Base-by-base conservation (phyloP, 2,329 filamentous ascomycete species). In the Ophiostoma pallidulum region DNA sequence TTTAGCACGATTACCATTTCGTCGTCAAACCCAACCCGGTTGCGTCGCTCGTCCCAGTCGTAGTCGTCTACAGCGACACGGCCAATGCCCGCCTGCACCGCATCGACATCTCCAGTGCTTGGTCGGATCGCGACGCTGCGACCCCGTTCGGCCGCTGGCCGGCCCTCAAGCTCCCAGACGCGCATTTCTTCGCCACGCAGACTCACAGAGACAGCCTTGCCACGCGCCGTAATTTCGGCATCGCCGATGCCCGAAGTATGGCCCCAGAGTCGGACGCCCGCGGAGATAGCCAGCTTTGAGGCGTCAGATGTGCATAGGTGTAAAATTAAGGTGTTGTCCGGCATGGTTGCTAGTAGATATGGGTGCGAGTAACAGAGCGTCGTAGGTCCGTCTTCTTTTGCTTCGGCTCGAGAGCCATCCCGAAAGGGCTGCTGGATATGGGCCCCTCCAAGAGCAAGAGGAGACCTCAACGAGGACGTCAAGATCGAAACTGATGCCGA, bases 151-250 rank as follows among this genome's bases (percentile, higher is more conserved):
- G 48, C 53, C 1, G 50, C 43, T 38, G 36, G 48, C 48, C 54
- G 37, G 7, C 84, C 84, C 64, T 95, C 89, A 1, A 96, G 73
- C 58, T 95, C 88, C 90, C 90, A 96, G 6, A 95, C 80, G 7
- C 89, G 78, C 52, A 88, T 78, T 61, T 88, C 84, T 49, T 84
- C 81, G 24, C 88, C 89, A n/a, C 79, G 73, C 18, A 75, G 74
- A 64, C 86, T 92, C 43, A 95, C 83, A n/a, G 87, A 94, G 4
- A 96, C 86, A 0, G 89, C 90, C 63, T 90, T 94, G 16, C 89
- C 89, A 32, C 85, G 78, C 38, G 84, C 78, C 16, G 86, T 90
- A 47, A 95, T 86, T 58, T 94, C 83, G 8, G 86, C 88, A 28
- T 86, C 83, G 41, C 86, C 87, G 29, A 96, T 87, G 3, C 86